Percentiles rank a stretch among this genome's conserved stretches.
Conservation (phyloP, 2,329 filamentous ascomycete genomes). For the Ilyonectria sp. region DNA sequence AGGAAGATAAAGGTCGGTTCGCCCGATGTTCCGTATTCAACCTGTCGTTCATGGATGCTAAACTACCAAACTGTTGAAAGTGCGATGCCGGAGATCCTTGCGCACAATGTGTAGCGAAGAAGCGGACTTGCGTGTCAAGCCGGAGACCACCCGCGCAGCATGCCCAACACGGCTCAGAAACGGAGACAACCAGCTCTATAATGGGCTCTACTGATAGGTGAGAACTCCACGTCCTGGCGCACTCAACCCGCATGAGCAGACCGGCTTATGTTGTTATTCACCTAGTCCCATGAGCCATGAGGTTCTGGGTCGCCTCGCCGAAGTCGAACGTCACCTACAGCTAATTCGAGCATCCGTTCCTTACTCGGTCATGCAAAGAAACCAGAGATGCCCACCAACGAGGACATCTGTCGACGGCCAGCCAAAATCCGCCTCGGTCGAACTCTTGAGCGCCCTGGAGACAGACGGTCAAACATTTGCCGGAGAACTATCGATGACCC, state of each 20-base stretch:
- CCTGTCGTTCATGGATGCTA: not conserved
- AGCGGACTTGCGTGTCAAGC: slow-evolving; percentile 26
- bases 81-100: slow-evolving; percentile 40
- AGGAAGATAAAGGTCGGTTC: slow-evolving; percentile 1
- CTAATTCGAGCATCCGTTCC: slow-evolving; percentile 2
- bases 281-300: slow-evolving; percentile 9
- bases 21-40: not conserved
- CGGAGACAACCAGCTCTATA: not conserved
- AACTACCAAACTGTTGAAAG: slow-evolving; percentile 3
- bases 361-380: not conserved
- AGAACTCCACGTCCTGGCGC: not conserved
- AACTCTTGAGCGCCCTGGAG: slow-evolving; percentile 32
- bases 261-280: not conserved
- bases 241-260: not conserved
- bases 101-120: slow-evolving; percentile 32
- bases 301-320: slow-evolving; percentile 22
- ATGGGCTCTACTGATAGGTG: not conserved
- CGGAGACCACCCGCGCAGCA: slow-evolving; percentile 20
- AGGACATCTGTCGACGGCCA: slow-evolving; percentile 6
- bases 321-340: slow-evolving; percentile 27
- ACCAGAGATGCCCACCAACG: not conserved
- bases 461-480: slow-evolving; percentile 39
- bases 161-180: slow-evolving; percentile 3
- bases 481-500: slow-evolving; percentile 36
- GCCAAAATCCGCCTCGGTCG: slow-evolving; percentile 6